Evolutionary conservation across 139 green algal genomes (phyloP), one percentile per base, ranked within the genome.

Genomic region (Chlorella sp.): DNA sequence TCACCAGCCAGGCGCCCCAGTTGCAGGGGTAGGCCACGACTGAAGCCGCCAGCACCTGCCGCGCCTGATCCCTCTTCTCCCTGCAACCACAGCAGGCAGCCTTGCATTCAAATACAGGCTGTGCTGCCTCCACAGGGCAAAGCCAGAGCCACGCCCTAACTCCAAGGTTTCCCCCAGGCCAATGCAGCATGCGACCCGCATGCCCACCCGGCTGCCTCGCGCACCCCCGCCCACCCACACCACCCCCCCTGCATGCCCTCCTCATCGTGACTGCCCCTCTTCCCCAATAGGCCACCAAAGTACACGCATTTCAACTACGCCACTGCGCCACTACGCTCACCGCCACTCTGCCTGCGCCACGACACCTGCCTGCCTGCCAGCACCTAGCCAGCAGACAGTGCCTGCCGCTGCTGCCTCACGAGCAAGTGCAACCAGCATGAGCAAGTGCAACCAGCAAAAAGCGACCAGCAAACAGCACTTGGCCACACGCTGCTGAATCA

Each of bases 1-100:
- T 42, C 73, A 96, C 95, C 95, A 95, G 94, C 98, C 98, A 99
- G 1, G 97, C 97, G 30, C 81, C 90, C 98, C 98, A 99, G 92
- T 99, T 97, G 92, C 95, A 98, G 18, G 98, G 98, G 86, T 94
- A 99, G 21, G 68, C 87, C 9, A 39, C 76, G 53, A 98, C 87
- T 0, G 95, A 95, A 39, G 80, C 85, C 26, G 76, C 57, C 57
- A 98, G 91, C 36, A 83, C 80, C 18, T 61, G 75, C 57, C 91
- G 86, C 12, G 96, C 96, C 76, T 95, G 90, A 28, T 80, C 83
- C 48, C 89, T 80, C 36, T 90, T 86, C 32, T 91, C 92, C 69
- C 88, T 91, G 91, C 86, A 80, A 37, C 0, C 22, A 40, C 3
- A 5, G 48, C 22, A 15, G 0, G 28, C 9, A 14, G 2, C 3